Evolutionary conservation across 106 monocot species (phyloP), one percentile per base, ranked within the genome.

Genomic region (Dendrobium catenatum): DNA sequence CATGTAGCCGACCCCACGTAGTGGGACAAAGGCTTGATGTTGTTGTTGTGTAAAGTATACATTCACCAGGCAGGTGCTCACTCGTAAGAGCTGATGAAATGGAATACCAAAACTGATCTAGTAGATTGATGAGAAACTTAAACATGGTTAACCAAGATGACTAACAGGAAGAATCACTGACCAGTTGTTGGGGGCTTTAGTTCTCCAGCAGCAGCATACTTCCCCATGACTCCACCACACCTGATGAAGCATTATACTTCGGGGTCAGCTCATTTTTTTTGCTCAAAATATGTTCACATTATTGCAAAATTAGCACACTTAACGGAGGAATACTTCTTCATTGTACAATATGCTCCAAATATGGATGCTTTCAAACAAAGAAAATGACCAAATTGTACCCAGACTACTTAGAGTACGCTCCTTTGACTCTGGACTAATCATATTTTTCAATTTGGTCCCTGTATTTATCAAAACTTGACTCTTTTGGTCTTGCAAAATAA

Each of bases 141-240:
- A 31, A 54, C 48, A 64, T 44, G 13, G 24, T 13, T 42, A 61
- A 64, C 48, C 18, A 29, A 74, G 5, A 42, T 29, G 18, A 41
- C 42, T 42, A 49, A 73, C 18, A 13, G 29, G 13, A 41, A 4
- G 1, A 44, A 70, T 67, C 7, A 88, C 89, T 77, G 56, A 98
- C 98, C 94, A 86, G 93, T 98, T 40, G 84, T 89, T 70, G 98
- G 98, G 82, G 98, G 98, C 85, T 98, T 98, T 77, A 98, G 75
- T 89, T 98, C 98, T 81, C 98, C 98, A 77, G 92, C 98, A 88
- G 94, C 98, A 78, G 98, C 94, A 89, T 98, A 98, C 81, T 91
- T 98, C 22, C 98, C 98, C 90, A 98, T 93, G 33, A 98, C 98
- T 42, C 98, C 98, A 79, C 98, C 89, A 81, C 98, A 98, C 98